These are phyloP conservation scores for Gracilaria domingensis DNA, from an alignment of 23 red algal species.

Conservation along the genomic window DNA sequence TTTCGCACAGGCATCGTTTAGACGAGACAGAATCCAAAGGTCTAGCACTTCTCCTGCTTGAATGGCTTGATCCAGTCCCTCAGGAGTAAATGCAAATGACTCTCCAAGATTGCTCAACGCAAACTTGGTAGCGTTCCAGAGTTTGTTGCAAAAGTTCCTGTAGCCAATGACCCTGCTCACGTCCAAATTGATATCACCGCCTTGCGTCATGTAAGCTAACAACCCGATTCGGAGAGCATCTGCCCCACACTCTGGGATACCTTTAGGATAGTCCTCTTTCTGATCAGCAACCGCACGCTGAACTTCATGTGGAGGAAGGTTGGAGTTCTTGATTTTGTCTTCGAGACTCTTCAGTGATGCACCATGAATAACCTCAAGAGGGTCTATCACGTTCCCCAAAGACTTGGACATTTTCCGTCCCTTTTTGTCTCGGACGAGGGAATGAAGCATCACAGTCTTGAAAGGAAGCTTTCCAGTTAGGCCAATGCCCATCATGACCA, in stretches of 20 bases:
- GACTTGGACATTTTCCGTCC: constrained; percentile 99
- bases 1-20: constrained; percentile 51
- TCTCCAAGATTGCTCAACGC: constrained; percentile 81
- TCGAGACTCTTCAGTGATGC: constrained; percentile 69
- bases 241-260: constrained; percentile 97
- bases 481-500: constrained; percentile 98
- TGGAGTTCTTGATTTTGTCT: constrained; percentile 75
- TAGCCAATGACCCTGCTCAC: constrained; percentile 91
- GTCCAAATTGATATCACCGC: constrained; percentile 97
- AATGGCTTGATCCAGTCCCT: constrained; percentile 60
- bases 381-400: constrained; percentile 99
- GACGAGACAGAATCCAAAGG: constrained; percentile 83
- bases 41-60: constrained; percentile 45
- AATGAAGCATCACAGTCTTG: constrained; percentile 93
- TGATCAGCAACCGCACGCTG: constrained; percentile 78
- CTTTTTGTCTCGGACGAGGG: constrained; percentile 95
- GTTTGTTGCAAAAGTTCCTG: constrained; percentile 98
- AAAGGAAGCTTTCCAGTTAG: constrained; percentile 93
- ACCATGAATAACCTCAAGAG: constrained; percentile 94
- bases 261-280: constrained; percentile 82
- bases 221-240: constrained; percentile 97
- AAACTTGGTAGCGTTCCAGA: constrained; percentile 99
- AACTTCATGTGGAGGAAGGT: constrained; percentile 82
- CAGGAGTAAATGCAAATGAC: constrained; percentile 56
- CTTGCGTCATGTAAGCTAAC: constrained; percentile 92